Evolutionary conservation across 148 eudicot species (phyloP).

Genomic region (Camellia granthamiana): DNA sequence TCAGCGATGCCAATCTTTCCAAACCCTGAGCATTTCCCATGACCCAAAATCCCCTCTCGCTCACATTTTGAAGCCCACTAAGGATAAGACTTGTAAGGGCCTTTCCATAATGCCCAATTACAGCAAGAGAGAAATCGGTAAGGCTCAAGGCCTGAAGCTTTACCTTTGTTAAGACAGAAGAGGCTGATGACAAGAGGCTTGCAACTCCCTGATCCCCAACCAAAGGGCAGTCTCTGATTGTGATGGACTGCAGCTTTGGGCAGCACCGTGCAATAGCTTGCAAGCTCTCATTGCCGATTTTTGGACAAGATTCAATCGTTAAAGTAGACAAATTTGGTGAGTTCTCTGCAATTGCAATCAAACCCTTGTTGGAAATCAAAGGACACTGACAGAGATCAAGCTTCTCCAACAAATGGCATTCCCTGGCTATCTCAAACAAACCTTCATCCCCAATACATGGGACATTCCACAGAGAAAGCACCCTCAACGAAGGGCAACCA

Average conservation of each 20-base stretch:
- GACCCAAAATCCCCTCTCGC: conserved; percentile 79
- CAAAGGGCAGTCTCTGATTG: conserved; percentile 68
- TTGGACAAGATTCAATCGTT: conserved; percentile 65
- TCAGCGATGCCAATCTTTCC: conserved; percentile 41
- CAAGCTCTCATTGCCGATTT: conserved; percentile 64
- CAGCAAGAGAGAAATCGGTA: conserved; percentile 78
- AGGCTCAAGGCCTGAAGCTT: conserved; percentile 64
- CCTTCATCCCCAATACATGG: conserved; percentile 67
- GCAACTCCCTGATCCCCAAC: conserved; percentile 84
- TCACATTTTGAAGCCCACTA: conserved; percentile 56
- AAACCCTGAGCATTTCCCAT: conserved; percentile 85
- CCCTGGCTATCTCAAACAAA: conserved; percentile 60
- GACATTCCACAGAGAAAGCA: conserved; percentile 70
- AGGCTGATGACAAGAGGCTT: conserved; percentile 49
- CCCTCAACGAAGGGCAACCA: conserved; percentile 77
- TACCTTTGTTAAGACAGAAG: conserved; percentile 51
- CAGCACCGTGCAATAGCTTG: conserved; percentile 64
- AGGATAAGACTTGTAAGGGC: conserved; percentile 54
- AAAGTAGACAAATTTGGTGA: conserved; percentile 73
- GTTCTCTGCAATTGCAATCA: conserved; percentile 61
- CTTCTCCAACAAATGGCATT: conserved; percentile 66
- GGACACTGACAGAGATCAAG: conserved; percentile 75
- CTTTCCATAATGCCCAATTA: conserved; percentile 79
- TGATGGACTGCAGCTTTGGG: conserved; percentile 54
- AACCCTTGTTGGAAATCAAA: conserved; percentile 62